Base-by-base conservation (phyloP, 805 yeast genomes). In the Clavispora fructus region DNA sequence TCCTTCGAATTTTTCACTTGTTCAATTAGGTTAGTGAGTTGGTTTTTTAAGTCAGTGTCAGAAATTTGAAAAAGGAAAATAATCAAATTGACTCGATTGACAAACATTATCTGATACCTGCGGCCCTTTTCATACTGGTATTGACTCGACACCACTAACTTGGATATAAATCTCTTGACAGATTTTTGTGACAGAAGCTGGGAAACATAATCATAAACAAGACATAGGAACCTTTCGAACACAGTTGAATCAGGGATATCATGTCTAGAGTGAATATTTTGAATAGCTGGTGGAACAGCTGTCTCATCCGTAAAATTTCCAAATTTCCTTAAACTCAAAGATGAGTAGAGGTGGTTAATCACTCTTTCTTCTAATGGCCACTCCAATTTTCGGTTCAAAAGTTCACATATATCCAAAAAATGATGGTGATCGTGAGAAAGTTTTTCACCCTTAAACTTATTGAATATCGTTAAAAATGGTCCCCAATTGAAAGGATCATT, bases 121-220 rank as follows among this genome's bases (percentile, higher is more conserved):
- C 56, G 55, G 10, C 60, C 65, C 17, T 54, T 56, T 26, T 56
- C 57, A 42, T 67, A 69, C 4, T 52, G 58, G 40, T 59, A 69
- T 39, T 62, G 65, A 43, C 75, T 70, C 1, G 75, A 68, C 0
- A 68, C 64, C 31, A 70, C 58, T 31, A 71, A 49, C 46, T 72
- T 71, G 8, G 68, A 62, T 1, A 67, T 56, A 25, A 72, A 52
- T 41, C 64, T 58, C 37, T 60, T 60, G 12, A 54, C 56, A 56
- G 67, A 42, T 53, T 60, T 43, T 53, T 59, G 32, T 48, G 52
- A 17, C 44, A 46, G 17, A 45, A 69, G 47, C 3, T 59, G 62
- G 1, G 69, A 63, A 4, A 66, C 54, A 51, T 60, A 68, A 27
- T 47, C 56, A 51, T 69, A 69, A 12, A 69, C 47, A n/a, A 71